Evolutionary conservation across 2,329 filamentous ascomycete species (phyloP).

Genomic region (Metarhizium guizhouense): DNA sequence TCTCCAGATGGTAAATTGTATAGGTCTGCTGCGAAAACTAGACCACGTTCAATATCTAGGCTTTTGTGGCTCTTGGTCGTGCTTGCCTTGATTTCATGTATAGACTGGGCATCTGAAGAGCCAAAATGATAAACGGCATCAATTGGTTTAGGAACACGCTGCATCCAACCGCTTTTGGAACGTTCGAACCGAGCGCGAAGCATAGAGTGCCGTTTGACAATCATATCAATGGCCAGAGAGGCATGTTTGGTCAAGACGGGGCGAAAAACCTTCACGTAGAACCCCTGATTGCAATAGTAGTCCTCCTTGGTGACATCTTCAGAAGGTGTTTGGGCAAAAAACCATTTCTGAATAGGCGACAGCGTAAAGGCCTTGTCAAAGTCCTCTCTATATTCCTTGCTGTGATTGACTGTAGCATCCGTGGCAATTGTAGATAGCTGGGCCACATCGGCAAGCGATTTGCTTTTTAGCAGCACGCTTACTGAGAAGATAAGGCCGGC

Average conservation of each 20-base stretch:
- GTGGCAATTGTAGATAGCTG: neutral
- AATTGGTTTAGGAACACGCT: neutral
- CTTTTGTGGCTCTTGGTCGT: neutral
- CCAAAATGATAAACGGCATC: constrained; percentile 3
- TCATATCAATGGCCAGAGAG: neutral
- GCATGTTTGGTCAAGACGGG: neutral
- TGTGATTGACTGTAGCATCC: neutral
- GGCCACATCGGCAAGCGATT: constrained; percentile 1
- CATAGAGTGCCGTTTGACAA: constrained; percentile 8
- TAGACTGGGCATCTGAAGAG: neutral
- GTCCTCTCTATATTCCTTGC: neutral
- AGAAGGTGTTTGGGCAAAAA: constrained; percentile 1
- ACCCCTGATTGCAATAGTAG: constrained; percentile 3
- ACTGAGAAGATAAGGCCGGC: constrained; percentile 21
- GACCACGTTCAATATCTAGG: constrained; percentile 5
- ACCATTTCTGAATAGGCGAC: constrained; percentile 7
- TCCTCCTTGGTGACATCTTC: neutral
- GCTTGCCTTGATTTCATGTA: neutral
- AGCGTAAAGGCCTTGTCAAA: constrained; percentile 1
- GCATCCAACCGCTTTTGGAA: constrained; percentile 2
- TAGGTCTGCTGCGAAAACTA: constrained; percentile 8
- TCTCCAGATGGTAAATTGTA: neutral
- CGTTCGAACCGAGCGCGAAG: constrained; percentile 7
- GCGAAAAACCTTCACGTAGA: constrained; percentile 2
- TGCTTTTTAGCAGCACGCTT: constrained; percentile 4